These are phyloP conservation scores for Lophium mytilinum DNA, from an alignment of 495 filamentous ascomycete species.

Conservation along the genomic window DNA sequence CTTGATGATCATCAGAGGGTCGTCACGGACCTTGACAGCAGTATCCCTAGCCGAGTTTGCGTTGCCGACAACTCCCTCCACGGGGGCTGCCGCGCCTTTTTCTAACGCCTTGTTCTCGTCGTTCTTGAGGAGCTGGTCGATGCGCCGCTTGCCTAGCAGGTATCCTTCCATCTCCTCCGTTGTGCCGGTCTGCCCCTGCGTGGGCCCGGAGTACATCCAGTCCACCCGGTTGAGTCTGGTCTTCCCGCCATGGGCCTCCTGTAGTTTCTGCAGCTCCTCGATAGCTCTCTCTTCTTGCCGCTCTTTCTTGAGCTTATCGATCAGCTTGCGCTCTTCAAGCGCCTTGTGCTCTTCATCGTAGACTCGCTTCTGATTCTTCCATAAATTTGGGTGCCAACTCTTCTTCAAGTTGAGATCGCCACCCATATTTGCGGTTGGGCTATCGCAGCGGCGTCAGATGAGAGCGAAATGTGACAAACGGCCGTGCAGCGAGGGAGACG, in stretches of 20 bases:
- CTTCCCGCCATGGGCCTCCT: slow-evolving; percentile 79
- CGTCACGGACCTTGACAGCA: slow-evolving; percentile 74
- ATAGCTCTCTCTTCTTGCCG: slow-evolving; percentile 88
- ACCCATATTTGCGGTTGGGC: slow-evolving; percentile 31
- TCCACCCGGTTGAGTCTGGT: slow-evolving; percentile 73
- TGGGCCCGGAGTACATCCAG: slow-evolving; percentile 94
- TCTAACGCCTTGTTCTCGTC: slow-evolving; percentile 71
- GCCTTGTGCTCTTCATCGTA: slow-evolving; percentile 86
- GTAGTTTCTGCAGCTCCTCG: slow-evolving; percentile 81
- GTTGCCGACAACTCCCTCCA: slow-evolving; percentile 39
- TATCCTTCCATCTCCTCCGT: slow-evolving; percentile 93
- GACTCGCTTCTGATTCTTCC: slow-evolving; percentile 64
- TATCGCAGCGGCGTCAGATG: no score
- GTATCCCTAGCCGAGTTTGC: slow-evolving; percentile 66
- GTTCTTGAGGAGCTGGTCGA: slow-evolving; percentile 77
- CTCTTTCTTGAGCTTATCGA: slow-evolving; percentile 80
- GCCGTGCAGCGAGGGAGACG: no score
- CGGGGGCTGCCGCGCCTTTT: slow-evolving; percentile 63
- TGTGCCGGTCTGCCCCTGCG: slow-evolving; percentile 67
- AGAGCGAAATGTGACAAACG: no score
- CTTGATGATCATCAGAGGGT: slow-evolving; percentile 87
- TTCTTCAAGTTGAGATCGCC: slow-evolving; percentile 73
- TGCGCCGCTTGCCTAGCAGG: slow-evolving; percentile 80
- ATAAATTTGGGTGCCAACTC: slow-evolving; percentile 71
- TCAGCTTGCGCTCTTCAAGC: slow-evolving; percentile 89